Base-by-base conservation (phyloP, 2,329 filamentous ascomycete genomes). In the Diplodia scrobiculata region DNA sequence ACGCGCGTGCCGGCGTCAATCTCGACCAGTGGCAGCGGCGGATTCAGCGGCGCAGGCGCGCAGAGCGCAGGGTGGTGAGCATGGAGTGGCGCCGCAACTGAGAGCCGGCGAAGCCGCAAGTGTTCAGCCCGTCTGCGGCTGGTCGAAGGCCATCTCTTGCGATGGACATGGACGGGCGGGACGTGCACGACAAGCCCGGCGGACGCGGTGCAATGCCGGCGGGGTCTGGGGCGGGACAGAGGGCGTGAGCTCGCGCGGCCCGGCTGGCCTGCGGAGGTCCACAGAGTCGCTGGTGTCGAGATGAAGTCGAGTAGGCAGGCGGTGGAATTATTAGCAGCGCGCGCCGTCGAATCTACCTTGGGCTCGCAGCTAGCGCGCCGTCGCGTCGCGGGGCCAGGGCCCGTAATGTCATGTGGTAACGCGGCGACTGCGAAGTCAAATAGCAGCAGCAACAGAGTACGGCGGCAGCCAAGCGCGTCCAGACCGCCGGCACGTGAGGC, bases 281-380 rank as follows among this genome's bases (percentile, higher is more conserved):
- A 52, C 50, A 25, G 34, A 36, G 34, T 11, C 34, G 34, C 34
- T 36, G 34, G 34, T 36, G 34, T 36, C 34, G 34, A 36, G 34
- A 45, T 45, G 41, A 45, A 45, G 41, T 45, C 41, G 41, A 45
- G 41, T 45, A n/a, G 34, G 34, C 9, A 10, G 34, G 34, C 34
- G 53, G 45, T 58, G 53, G 53, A 58, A 58, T 45, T 41, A 58
- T 45, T 41, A 34, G 53, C 53, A 58, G 53, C 53, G 53, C 53
- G 21, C 53, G 53, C 19, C 27, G 14, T 54, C 34, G 34, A 36
- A 36, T 36, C 34, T 36, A 36, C 34, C 32, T 34, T 32, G 7
- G 29, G 29, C 29, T 32, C 29, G 9, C 9, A 54, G 52, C 52
- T 32, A 32, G 52, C 29, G 32, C 52, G 14, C 32, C 14, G 29